A percentile compares a stretch with the other conserved stretches of the same genome.
Evolutionary conservation across 108 stramenopile genomes (phyloP).

Genomic region (Skeletonema menzelii): DNA sequence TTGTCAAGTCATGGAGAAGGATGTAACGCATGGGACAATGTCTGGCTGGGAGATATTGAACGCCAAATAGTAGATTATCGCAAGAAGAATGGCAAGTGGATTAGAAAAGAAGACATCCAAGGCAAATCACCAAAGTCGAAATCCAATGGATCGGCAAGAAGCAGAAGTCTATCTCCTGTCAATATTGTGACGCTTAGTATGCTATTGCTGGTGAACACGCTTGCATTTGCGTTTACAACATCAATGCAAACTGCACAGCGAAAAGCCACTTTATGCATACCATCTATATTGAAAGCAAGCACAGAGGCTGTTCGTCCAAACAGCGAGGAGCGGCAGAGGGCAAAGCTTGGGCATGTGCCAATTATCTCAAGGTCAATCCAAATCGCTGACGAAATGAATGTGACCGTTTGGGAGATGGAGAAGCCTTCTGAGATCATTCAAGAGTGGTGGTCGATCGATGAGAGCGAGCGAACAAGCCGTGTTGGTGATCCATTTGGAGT

Average conservation of each 20-base stretch:
- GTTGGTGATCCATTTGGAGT: slow-evolving; percentile 82
- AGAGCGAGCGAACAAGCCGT: slow-evolving; percentile 18
- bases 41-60: slow-evolving; percentile 72
- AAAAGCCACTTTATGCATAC: background rate
- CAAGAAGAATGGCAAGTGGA: slow-evolving; percentile 61
- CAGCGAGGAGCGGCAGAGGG: slow-evolving; percentile 13
- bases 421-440: slow-evolving; percentile 68
- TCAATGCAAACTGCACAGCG: background rate
- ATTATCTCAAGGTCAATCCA: slow-evolving; percentile 43
- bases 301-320: background rate
- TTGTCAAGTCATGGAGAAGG: slow-evolving; percentile 15
- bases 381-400: slow-evolving; percentile 21
- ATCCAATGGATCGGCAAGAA: background rate
- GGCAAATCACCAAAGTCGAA: background rate
- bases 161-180: background rate
- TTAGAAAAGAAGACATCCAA: slow-evolving; percentile 8
- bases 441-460: slow-evolving; percentile 57
- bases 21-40: slow-evolving; percentile 66
- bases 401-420: slow-evolving; percentile 83
- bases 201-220: background rate
- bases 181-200: background rate
- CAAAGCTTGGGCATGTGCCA: slow-evolving; percentile 32
- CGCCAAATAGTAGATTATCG: slow-evolving; percentile 50
- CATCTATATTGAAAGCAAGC: background rate
- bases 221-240: background rate